phyloP scores from a whole-genome alignment of 2,329 filamentous ascomycete genomes.

The Apiospora marii region DNA sequence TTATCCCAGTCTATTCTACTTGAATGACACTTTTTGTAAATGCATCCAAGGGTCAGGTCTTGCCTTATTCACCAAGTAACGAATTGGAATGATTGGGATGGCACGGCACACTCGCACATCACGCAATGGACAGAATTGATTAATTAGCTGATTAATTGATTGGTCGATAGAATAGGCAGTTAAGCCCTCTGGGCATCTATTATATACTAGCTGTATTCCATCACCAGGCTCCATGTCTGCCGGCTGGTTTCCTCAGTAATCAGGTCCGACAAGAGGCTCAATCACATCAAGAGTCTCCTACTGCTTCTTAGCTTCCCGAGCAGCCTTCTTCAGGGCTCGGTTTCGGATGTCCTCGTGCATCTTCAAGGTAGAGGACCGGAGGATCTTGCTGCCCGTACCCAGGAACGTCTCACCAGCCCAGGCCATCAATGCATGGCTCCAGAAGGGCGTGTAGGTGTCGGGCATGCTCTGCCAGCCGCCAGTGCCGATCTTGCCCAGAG shows the following conservation, averaged over 20 bases:
- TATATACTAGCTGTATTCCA: not conserved
- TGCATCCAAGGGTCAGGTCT: no score
- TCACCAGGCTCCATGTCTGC: not conserved
- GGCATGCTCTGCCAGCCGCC: constrained; percentile 81
- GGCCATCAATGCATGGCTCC: constrained; percentile 89
- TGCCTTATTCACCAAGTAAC: no score
- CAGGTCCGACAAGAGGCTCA: not conserved
- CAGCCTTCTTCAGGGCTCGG: constrained; percentile 83
- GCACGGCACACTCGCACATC: not conserved
- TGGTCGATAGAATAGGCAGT: not conserved
- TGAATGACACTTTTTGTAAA: not conserved
- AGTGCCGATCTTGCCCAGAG: constrained; percentile 81
- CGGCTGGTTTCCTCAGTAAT: not conserved
- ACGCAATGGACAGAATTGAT: not conserved
- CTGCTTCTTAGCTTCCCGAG: constrained; percentile 78
- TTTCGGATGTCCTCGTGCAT: constrained; percentile 87
- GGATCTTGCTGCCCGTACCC: constrained; percentile 56
- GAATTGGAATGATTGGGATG: not conserved
- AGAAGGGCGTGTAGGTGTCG: constrained; percentile 90
- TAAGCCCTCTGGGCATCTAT: not conserved
- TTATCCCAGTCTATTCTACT: not conserved
- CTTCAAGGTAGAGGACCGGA: constrained; percentile 59
- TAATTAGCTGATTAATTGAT: not conserved
- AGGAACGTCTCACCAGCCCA: constrained; percentile 75
- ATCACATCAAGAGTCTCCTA: constrained; percentile 24